Evolutionary conservation across 2,329 filamentous ascomycete genomes (phyloP).

Genomic region (Magnaporthales sp.): DNA sequence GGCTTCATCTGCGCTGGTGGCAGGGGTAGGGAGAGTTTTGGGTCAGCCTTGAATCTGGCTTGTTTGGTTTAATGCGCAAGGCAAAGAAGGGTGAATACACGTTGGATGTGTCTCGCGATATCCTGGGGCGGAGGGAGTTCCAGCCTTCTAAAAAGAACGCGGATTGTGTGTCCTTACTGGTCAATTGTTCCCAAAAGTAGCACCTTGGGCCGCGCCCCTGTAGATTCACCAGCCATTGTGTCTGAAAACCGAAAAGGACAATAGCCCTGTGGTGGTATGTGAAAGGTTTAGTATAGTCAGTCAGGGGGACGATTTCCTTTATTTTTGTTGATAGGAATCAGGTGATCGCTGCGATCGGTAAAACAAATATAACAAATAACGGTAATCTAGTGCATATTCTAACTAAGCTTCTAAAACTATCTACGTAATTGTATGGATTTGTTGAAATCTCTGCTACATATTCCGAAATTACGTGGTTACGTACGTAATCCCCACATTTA

Average conservation of each 20-base stretch:
- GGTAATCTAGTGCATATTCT: too few species aligned
- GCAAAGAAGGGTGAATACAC: background rate
- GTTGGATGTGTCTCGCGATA: too few species aligned
- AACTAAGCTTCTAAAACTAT: too few species aligned
- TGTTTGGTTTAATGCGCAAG: background rate
- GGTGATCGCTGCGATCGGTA: too few species aligned
- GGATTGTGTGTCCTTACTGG: constrained; percentile 38
- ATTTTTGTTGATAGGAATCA: too few species aligned
- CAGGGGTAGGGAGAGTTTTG: background rate
- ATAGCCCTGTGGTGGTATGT: background rate
- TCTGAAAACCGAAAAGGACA: too few species aligned
- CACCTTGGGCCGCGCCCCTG: constrained; percentile 36
- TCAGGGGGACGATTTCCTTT: background rate
- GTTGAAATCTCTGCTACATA: too few species aligned
- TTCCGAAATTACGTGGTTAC: too few species aligned
- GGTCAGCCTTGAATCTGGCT: background rate
- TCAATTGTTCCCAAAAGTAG: constrained; percentile 55
- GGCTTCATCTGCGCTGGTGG: constrained; percentile 51
- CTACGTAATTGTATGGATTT: too few species aligned
- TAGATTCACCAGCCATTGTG: background rate
- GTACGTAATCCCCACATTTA: too few species aligned
- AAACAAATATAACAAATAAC: too few species aligned
- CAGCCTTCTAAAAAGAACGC: background rate
- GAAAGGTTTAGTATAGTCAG: background rate
- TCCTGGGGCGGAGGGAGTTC: background rate